Base-by-base conservation (phyloP, 1,139 yeast species). In the Kurtzmaniella quercitrusa region DNA sequence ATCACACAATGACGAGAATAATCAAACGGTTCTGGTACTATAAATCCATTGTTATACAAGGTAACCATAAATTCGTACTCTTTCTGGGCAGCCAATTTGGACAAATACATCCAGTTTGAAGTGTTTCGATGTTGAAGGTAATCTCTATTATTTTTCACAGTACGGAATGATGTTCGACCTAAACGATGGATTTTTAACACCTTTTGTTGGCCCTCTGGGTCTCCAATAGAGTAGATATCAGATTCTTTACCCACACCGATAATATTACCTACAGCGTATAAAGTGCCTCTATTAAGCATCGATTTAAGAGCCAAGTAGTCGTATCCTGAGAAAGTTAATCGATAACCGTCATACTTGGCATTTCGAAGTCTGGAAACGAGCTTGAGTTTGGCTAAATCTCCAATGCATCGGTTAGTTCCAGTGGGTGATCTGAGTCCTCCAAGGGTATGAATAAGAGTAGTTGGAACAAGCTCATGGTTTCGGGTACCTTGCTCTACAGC, bases 171-270 rank as follows among this genome's bases (percentile, higher is more conserved):
- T 1, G 94, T 86, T 59, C 98, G 79, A 27, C 99, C 99, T 47
- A 93, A 72, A 53, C 98, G 76, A 65, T 91, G 98, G 40, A 93
- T 85, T 64, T 93, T 93, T 58, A 94, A 63, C 11, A 91, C 96
- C 55, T 77, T 78, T 48, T 80, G 79, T 14, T 59, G 61, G 1
- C 95, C 95, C 21, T 74, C 60, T 10, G 75, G 68, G 56, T 86
- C 93, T 46, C 86, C 82, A 1, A 87, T 91, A n/a, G 93, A 77
- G 61, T 85, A 90, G 56, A 93, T 91, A 66, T 93, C 98, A 3
- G 97, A 89, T 62, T 93, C 98, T 61, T 93, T 93, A 57, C 98
- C 98, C 42, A 94, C 96, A 46, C 98, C 98, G 55, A 93, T 90
- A 19, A 86, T 88, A 38, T 84, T 76, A 15, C 96, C 98, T 11